phyloP scores from a whole-genome alignment of 768 basidiomycete genomes.

The Hygrophorus russula region DNA sequence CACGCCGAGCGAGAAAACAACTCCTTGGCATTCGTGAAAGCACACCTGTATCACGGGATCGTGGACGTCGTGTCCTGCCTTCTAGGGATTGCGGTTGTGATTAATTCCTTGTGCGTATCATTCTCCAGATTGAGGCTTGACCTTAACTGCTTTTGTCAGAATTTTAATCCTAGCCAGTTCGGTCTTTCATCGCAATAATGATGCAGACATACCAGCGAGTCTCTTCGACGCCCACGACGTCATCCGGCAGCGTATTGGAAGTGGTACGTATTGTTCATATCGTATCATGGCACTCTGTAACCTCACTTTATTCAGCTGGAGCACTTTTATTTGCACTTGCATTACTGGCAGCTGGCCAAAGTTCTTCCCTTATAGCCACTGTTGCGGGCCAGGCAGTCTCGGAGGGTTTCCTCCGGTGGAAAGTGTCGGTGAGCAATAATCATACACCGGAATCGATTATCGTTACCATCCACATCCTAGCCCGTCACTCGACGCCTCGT shows the following conservation, averaged over 20 bases:
- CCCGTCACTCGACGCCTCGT: slow-evolving; percentile 68
- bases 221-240: slow-evolving; percentile 79
- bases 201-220: slow-evolving; percentile 40
- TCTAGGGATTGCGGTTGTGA: slow-evolving; percentile 76
- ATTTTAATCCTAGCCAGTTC: slow-evolving; percentile 77
- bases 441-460: not conserved
- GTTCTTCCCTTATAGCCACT: slow-evolving; percentile 82
- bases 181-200: slow-evolving; percentile 59
- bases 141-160: slow-evolving; percentile 21
- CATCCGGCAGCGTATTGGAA: slow-evolving; percentile 55
- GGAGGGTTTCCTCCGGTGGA: slow-evolving; percentile 86
- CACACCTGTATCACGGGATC: slow-evolving; percentile 56
- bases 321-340: slow-evolving; percentile 86
- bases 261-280: slow-evolving; percentile 30
- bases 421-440: slow-evolving; percentile 35
- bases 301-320: slow-evolving; percentile 36
- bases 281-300: not conserved
- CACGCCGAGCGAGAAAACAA: slow-evolving; percentile 52
- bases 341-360: slow-evolving; percentile 74
- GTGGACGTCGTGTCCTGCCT: slow-evolving; percentile 59
- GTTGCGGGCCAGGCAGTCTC: slow-evolving; percentile 84
- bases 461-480: slow-evolving; percentile 41
- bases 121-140: not conserved
- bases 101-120: slow-evolving; percentile 64
- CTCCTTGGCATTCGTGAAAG: slow-evolving; percentile 37